Evolutionary conservation across 768 basidiomycete species (phyloP).

Genomic region (Tephrocybe rancida): DNA sequence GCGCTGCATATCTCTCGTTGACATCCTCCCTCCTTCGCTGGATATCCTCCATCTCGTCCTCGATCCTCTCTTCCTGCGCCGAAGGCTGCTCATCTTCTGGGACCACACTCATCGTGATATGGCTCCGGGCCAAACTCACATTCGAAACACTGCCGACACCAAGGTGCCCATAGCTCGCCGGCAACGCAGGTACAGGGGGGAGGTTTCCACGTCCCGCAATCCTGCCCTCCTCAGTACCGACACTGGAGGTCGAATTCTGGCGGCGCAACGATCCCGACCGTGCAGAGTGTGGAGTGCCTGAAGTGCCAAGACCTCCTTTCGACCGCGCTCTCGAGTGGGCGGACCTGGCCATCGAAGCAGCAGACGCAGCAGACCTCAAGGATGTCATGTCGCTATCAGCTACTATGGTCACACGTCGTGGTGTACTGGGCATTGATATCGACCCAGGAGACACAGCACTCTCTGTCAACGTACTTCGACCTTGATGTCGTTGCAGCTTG

Average conservation of each 20-base stretch:
- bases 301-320: slow-evolving; percentile 32
- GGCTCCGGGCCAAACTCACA: slow-evolving; percentile 55
- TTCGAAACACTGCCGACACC: slow-evolving; percentile 39
- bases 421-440: slow-evolving; percentile 36
- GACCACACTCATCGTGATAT: slow-evolving; percentile 53
- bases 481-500: slow-evolving; percentile 40
- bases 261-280: slow-evolving; percentile 47
- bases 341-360: slow-evolving; percentile 47
- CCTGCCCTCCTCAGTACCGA: slow-evolving; percentile 46
- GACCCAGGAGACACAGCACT: slow-evolving; percentile 27
- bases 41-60: slow-evolving; percentile 70
- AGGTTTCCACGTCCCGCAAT: slow-evolving; percentile 20
- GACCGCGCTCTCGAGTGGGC: slow-evolving; percentile 42
- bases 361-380: slow-evolving; percentile 55
- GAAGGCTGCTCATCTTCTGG: slow-evolving; percentile 45
- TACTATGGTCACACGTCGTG: slow-evolving; percentile 33
- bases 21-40: slow-evolving; percentile 72
- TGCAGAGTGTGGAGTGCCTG: slow-evolving; percentile 24
- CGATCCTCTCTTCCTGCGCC: slow-evolving; percentile 37
- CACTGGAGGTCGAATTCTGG: slow-evolving; percentile 64
- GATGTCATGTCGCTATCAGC: slow-evolving; percentile 53
- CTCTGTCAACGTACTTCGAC: slow-evolving; percentile 16
- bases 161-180: slow-evolving; percentile 31
- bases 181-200: slow-evolving; percentile 40
- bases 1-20: slow-evolving; percentile 67